Evolutionary conservation across 441 rosid species (phyloP).

Genomic region (Populus hybrid): DNA sequence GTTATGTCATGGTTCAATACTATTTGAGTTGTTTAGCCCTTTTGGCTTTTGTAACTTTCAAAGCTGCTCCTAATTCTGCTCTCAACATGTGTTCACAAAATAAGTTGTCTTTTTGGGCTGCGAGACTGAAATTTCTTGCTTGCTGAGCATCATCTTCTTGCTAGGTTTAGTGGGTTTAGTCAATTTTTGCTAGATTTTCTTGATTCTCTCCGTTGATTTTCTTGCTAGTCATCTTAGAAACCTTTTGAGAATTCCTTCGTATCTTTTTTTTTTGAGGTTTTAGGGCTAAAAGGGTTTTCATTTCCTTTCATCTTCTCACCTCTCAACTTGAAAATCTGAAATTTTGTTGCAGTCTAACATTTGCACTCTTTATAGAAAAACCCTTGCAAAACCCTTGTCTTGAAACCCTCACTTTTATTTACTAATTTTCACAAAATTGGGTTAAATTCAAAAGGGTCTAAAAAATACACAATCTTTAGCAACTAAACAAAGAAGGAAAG

Average conservation of each 20-base stretch:
- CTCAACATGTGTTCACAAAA: conserved; percentile 10
- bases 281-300: conserved; percentile 20
- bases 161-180: conserved; percentile 19
- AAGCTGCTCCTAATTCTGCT: conserved; percentile 10
- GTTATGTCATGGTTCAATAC: conserved; percentile 7
- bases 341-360: conserved; percentile 15
- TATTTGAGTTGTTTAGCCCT: conserved; percentile 5
- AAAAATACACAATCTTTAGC: conserved; percentile 18
- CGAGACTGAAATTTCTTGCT: conserved; percentile 16
- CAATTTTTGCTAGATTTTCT: conserved; percentile 23
- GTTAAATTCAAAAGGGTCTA: conserved; percentile 15
- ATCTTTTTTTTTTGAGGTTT: conserved; percentile 13
- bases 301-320: conserved; percentile 1
- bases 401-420: conserved; percentile 5
- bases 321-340: conserved; percentile 13
- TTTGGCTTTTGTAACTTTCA: conserved; percentile 6
- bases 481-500: neutral
- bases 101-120: conserved; percentile 17
- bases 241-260: conserved; percentile 32
- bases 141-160: conserved; percentile 15
- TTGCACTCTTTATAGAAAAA: conserved; percentile 14
- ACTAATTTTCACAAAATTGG: conserved; percentile 2
- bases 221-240: conserved; percentile 19
- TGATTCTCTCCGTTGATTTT: conserved; percentile 17
- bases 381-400: conserved; percentile 32